These are phyloP conservation scores for Prunus padus DNA, from an alignment of 306 rosid genomes.

Conservation along the genomic window DNA sequence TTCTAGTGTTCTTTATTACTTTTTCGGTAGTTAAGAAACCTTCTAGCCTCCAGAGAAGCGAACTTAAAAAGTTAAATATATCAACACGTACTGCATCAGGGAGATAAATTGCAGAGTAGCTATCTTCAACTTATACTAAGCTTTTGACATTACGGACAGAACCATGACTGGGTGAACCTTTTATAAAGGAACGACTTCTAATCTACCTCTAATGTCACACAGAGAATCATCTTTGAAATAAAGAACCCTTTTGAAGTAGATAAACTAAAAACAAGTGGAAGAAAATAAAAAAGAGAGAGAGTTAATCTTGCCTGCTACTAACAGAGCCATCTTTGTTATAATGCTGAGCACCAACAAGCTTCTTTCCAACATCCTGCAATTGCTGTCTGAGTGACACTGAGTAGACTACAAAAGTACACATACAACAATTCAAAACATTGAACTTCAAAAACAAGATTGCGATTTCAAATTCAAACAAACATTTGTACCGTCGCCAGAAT, in stretches of 20 bases:
- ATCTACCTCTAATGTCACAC: not conserved
- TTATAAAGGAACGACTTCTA: not conserved
- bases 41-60: not conserved
- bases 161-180: not conserved
- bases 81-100: not conserved
- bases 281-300: not conserved
- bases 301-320: constrained; percentile 71
- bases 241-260: constrained; percentile 1
- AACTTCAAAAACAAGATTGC: constrained; percentile 20
- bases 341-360: constrained; percentile 92
- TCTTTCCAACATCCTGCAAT: constrained; percentile 97
- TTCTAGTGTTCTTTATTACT: not conserved
- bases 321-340: constrained; percentile 95
- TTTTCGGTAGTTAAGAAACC: not conserved
- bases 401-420: constrained; percentile 72
- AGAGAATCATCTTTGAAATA: not conserved
- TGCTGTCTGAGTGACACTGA: constrained; percentile 96
- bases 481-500: constrained; percentile 83
- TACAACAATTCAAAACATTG: constrained; percentile 28
- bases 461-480: constrained; percentile 13
- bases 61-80: not conserved
- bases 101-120: not conserved
- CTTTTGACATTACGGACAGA: not conserved
- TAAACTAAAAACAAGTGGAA: not conserved
- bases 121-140: not conserved